These are phyloP conservation scores for Boletellus deceptivus DNA, from an alignment of 1,284 basidiomycete genomes.

Conservation along the genomic window DNA sequence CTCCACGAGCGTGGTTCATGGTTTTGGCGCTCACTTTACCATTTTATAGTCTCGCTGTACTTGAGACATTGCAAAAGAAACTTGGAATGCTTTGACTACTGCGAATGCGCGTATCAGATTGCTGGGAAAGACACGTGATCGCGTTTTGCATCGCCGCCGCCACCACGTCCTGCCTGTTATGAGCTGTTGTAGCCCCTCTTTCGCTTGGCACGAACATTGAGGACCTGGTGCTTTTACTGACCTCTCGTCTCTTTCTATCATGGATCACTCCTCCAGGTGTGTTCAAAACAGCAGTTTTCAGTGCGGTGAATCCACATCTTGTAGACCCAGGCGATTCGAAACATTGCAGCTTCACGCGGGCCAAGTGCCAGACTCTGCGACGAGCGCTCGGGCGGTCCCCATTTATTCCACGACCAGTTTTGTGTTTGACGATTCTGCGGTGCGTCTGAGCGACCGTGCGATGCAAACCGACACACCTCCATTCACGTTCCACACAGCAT, in stretches of 20 bases:
- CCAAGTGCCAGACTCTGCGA: slow-evolving; percentile 48
- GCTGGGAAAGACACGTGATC: too few species aligned
- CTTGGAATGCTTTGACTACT: too few species aligned
- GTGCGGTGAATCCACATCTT: background rate
- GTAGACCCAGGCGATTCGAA: background rate
- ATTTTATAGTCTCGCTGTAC: too few species aligned
- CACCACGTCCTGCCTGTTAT: background rate
- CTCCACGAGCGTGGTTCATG: too few species aligned
- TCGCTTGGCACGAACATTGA: background rate
- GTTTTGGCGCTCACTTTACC: too few species aligned
- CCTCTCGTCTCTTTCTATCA: background rate
- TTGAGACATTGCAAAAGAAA: too few species aligned
- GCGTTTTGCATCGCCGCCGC: background rate
- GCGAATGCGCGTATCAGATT: too few species aligned
- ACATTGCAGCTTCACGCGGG: slow-evolving; percentile 6
- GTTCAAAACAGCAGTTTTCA: background rate
- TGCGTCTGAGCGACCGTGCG: slow-evolving; percentile 44
- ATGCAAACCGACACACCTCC: too few species aligned
- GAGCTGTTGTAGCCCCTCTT: too few species aligned
- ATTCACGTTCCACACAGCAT: slow-evolving; percentile 3
- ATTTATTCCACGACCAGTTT: slow-evolving; percentile 76
- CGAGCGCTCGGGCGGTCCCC: slow-evolving; percentile 75
- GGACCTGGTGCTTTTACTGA: background rate
- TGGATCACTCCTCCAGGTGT: slow-evolving; percentile 8
- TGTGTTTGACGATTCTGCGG: slow-evolving; percentile 62